phyloP scores from a whole-genome alignment of 1,284 basidiomycete species.

The Thecaphora frezii region DNA sequence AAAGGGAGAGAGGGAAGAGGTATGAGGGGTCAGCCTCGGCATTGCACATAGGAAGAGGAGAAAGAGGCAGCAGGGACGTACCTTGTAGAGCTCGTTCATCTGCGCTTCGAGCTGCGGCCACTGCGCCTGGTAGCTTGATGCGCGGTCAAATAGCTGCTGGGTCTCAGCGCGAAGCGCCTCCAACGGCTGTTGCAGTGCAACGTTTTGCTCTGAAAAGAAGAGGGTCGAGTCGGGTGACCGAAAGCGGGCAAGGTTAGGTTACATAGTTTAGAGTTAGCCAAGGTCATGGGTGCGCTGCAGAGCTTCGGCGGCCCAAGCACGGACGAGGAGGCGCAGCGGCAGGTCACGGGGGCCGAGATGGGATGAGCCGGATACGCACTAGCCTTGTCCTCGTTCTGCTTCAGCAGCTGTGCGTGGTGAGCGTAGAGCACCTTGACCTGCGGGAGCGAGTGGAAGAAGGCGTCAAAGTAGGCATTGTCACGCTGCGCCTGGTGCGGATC shows the following conservation, averaged over 20 bases:
- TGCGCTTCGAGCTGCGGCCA: slow-evolving; percentile 29
- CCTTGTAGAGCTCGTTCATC: slow-evolving; percentile 42
- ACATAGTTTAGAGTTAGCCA: not conserved
- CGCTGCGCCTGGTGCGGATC: slow-evolving; percentile 1
- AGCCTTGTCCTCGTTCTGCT: slow-evolving; percentile 38
- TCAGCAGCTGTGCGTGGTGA: slow-evolving; percentile 30
- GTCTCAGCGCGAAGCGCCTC: slow-evolving; percentile 44
- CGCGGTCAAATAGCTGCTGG: slow-evolving; percentile 38
- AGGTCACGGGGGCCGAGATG: no score
- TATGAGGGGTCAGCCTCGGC: no score
- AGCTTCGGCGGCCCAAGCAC: not conserved
- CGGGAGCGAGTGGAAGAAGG: slow-evolving; percentile 38
- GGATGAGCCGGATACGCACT: slow-evolving; percentile 19
- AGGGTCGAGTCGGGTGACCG: not conserved
- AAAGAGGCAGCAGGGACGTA: not conserved
- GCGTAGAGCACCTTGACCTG: slow-evolving; percentile 28
- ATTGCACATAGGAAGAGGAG: no score
- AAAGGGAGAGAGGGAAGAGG: no score
- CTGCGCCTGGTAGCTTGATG: slow-evolving; percentile 30
- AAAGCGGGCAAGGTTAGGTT: not conserved
- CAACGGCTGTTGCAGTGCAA: slow-evolving; percentile 36
- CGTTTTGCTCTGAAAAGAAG: slow-evolving; percentile 23
- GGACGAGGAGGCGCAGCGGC: no score
- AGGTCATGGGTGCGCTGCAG: not conserved
- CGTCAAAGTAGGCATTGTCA: slow-evolving; percentile 36